Conservation (phyloP, 148 eudicot genomes). For the Fallopia convolvulus region DNA sequence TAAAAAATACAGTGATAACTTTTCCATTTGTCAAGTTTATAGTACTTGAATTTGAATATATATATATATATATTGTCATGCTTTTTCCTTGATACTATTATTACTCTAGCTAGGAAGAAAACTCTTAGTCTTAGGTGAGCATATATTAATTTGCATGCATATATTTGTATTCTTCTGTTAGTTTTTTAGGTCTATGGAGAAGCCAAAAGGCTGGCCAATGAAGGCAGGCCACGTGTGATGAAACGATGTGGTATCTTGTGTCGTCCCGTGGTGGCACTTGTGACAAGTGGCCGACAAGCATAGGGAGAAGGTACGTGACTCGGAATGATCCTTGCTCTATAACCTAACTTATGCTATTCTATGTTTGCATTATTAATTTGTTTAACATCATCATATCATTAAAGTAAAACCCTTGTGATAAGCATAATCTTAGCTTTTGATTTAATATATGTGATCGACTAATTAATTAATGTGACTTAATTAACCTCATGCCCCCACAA, state of each 20-base stretch:
- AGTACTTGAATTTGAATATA: not conserved
- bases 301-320: conserved; percentile 12
- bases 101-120: not conserved
- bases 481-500: conserved; percentile 5
- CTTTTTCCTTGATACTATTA: not conserved
- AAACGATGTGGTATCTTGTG: not conserved
- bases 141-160: not conserved
- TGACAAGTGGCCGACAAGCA: conserved; percentile 11
- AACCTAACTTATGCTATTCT: conserved; percentile 8
- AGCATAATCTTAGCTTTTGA: conserved; percentile 14
- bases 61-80: not conserved
- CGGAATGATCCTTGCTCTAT: not conserved
- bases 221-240: not conserved
- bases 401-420: conserved; percentile 10
- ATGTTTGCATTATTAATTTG: conserved; percentile 8
- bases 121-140: not conserved
- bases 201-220: not conserved
- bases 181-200: not conserved
- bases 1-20: not conserved
- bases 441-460: conserved; percentile 8
- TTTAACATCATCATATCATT: conserved; percentile 10
- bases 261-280: not conserved
- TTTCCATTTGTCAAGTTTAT: not conserved
- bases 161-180: not conserved
- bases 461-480: not conserved